Conservation (phyloP, 2,329 filamentous ascomycete genomes). For the Periconia digitata region DNA sequence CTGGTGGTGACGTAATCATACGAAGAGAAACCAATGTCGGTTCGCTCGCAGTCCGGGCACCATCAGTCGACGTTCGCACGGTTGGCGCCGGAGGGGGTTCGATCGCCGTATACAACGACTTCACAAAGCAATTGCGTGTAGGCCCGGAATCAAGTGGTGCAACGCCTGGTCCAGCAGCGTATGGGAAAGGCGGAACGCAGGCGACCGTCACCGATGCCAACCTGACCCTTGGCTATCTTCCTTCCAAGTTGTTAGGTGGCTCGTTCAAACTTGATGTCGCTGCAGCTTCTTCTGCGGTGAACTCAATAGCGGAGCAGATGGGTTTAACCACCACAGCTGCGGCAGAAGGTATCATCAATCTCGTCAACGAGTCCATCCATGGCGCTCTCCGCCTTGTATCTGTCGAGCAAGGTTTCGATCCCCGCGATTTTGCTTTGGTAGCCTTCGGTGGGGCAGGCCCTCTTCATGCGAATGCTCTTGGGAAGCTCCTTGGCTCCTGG, state of each 20-base stretch:
- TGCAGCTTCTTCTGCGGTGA: constrained; percentile 47
- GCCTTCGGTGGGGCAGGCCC: constrained; percentile 56
- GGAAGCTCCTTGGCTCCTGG: constrained; percentile 53
- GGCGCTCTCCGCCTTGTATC: constrained; percentile 54
- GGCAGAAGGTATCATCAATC: constrained; percentile 53
- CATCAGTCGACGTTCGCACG: constrained; percentile 53
- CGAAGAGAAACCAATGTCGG: constrained; percentile 52
- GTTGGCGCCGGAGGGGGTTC: constrained; percentile 55
- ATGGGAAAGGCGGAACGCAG: constrained; percentile 49
- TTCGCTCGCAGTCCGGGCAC: constrained; percentile 48
- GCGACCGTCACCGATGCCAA: constrained; percentile 56
- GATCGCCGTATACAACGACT: constrained; percentile 51
- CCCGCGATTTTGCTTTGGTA: constrained; percentile 54
- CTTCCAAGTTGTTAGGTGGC: constrained; percentile 50
- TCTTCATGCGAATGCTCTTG: constrained; percentile 54
- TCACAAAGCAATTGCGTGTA: constrained; percentile 53
- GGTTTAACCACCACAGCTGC: constrained; percentile 46
- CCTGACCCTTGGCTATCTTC: constrained; percentile 51
- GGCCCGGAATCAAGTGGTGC: constrained; percentile 55
- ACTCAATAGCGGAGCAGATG: constrained; percentile 50
- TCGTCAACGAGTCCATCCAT: constrained; percentile 56
- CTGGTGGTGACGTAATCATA: constrained; percentile 47
- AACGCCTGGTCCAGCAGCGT: constrained; percentile 52
- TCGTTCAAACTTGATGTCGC: constrained; percentile 49
- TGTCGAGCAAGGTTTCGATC: constrained; percentile 56